Percentiles rank a stretch among this genome's conserved stretches.
These are phyloP conservation scores for Mesembryanthemum crystallinum DNA, from an alignment of 148 eudicot genomes.

Conservation along the genomic window DNA sequence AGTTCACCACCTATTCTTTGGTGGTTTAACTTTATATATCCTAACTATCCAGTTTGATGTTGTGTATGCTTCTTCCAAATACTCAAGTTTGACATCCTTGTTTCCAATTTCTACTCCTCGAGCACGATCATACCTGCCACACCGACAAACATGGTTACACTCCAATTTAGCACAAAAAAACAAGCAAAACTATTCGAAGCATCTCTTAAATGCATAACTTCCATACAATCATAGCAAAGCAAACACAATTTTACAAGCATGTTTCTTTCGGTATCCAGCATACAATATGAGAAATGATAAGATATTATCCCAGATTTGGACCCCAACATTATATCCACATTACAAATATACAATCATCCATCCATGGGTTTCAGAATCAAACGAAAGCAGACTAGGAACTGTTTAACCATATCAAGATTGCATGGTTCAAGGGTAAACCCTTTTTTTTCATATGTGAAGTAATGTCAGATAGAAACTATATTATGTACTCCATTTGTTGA, in stretches of 20 bases:
- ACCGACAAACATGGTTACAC: neutral
- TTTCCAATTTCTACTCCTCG: constrained; percentile 98
- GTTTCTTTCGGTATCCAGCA: neutral
- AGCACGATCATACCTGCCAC: constrained; percentile 94
- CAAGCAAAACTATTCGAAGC: neutral
- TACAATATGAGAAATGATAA: too few relatives aligned
- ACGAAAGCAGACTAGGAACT: too few relatives aligned
- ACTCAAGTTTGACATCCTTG: constrained; percentile 86
- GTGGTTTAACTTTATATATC: constrained; percentile 98
- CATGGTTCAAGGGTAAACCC: neutral
- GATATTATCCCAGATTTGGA: too few relatives aligned
- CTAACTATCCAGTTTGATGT: constrained; percentile 97
- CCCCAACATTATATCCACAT: too few relatives aligned
- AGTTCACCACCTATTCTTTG: constrained; percentile 79
- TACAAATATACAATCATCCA: too few relatives aligned
- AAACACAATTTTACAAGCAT: too few relatives aligned
- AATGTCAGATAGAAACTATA: too few relatives aligned
- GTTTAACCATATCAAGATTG: neutral
- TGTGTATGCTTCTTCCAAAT: constrained; percentile 94
- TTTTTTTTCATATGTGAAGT: neutral
- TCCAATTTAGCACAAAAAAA: neutral
- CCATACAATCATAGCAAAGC: neutral
- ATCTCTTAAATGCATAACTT: neutral
- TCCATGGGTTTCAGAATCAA: too few relatives aligned
- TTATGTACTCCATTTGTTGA: neutral